phyloP scores from a whole-genome alignment of 116 monocot species.

The Dioscorea cayenensis region DNA sequence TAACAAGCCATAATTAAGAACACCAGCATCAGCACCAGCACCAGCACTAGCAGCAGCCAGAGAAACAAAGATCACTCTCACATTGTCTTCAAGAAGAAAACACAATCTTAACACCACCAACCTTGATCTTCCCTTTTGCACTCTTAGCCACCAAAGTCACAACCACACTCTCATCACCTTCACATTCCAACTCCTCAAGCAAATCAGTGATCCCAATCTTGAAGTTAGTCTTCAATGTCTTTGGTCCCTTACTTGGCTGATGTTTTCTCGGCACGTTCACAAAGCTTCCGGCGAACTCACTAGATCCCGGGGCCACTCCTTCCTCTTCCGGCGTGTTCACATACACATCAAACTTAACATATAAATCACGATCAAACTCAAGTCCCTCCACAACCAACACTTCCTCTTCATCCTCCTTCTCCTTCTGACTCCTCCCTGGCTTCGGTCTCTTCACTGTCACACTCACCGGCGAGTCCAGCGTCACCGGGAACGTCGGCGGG shows the following conservation, averaged over 20 bases:
- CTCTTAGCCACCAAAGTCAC: slow-evolving; percentile 9
- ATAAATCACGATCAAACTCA: slow-evolving; percentile 8
- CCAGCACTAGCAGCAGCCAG: too few relatives aligned
- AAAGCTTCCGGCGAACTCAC: slow-evolving; percentile 25
- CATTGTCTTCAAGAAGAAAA: background rate
- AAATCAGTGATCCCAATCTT: slow-evolving; percentile 6
- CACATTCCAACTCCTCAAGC: slow-evolving; percentile 7
- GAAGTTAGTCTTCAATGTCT: slow-evolving; percentile 1
- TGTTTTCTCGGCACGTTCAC: slow-evolving; percentile 15
- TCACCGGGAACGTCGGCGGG: slow-evolving; percentile 12
- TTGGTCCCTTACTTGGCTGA: background rate
- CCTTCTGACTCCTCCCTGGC: slow-evolving; percentile 2
- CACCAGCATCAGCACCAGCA: too few relatives aligned
- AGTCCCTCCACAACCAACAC: slow-evolving; percentile 16
- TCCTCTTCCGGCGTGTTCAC: slow-evolving; percentile 1
- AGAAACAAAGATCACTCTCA: background rate
- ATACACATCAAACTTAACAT: slow-evolving; percentile 17
- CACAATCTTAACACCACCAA: slow-evolving; percentile 5
- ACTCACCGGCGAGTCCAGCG: slow-evolving; percentile 9
- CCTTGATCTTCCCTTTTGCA: slow-evolving; percentile 9
- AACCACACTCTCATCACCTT: slow-evolving; percentile 5
- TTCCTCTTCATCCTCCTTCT: slow-evolving; percentile 17
- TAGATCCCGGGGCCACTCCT: background rate
- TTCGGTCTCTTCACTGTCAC: slow-evolving; percentile 10
- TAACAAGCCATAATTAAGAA: too few relatives aligned